These are phyloP conservation scores for Hemileccinum impolitum DNA, from an alignment of 768 basidiomycete genomes.

Conservation along the genomic window DNA sequence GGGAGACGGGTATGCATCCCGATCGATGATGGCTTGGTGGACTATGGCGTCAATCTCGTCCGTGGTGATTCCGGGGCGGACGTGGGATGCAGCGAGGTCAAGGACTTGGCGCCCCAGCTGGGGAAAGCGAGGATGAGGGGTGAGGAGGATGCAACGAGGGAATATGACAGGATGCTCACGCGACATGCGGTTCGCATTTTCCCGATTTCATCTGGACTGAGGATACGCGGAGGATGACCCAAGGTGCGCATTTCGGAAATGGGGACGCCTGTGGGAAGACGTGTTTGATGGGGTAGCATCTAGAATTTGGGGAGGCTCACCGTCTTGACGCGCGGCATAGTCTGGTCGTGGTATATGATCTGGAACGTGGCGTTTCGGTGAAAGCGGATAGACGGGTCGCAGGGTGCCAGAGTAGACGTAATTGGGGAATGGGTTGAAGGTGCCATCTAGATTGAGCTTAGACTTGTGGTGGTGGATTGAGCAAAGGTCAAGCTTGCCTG, in stretches of 20 bases:
- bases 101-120: slow-evolving; percentile 92
- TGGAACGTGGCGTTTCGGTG: slow-evolving; percentile 72
- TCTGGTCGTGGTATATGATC: slow-evolving; percentile 85
- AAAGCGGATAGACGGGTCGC: slow-evolving; percentile 86
- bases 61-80: slow-evolving; percentile 91
- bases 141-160: neutral
- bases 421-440: slow-evolving; percentile 75
- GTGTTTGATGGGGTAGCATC: neutral
- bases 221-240: slow-evolving; percentile 62
- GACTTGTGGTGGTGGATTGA: neutral
- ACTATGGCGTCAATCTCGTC: slow-evolving; percentile 94
- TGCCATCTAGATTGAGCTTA: slow-evolving; percentile 50
- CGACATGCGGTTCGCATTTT: slow-evolving; percentile 86
- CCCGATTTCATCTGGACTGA: slow-evolving; percentile 73
- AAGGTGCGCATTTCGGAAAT: slow-evolving; percentile 52
- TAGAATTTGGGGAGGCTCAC: slow-evolving; percentile 41
- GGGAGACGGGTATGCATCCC: slow-evolving; percentile 91
- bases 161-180: slow-evolving; percentile 47
- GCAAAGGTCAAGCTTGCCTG: slow-evolving; percentile 7
- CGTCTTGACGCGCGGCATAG: slow-evolving; percentile 61
- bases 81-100: slow-evolving; percentile 81
- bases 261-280: slow-evolving; percentile 48
- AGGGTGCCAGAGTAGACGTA: slow-evolving; percentile 77
- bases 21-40: slow-evolving; percentile 86
- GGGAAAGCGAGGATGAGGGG: slow-evolving; percentile 1